Evolutionary conservation across 139 green algal species (phyloP), one percentile per base, ranked within the genome.

Genomic region (Astrephomene gubernaculifera): DNA sequence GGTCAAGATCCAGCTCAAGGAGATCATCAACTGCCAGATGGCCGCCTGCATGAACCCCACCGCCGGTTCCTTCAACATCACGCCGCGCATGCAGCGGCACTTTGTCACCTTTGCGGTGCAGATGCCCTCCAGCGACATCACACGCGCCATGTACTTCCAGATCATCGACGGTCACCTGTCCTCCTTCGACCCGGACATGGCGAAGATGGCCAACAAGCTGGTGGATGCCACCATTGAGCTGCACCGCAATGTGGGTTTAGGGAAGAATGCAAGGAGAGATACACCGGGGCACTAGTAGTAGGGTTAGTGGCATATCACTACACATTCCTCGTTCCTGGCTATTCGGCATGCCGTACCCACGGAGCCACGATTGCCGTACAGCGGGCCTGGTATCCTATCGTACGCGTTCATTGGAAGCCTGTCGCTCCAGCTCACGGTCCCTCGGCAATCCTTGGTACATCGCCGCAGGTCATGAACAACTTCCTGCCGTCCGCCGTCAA

Each of bases 31-130:
- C 92, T 96, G 93, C 41, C 91, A 96, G 88, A 94, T 92, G 86
- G 90, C 97, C 41, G 94, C 95, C 35, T 95, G 90, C 90, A 98
- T 98, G 95, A 98, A 98, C 91, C 95, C 95, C 45, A 97, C 95
- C 1, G 95, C 95, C 3, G 95, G 95, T 69, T 96, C 94, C 25
- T 98, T 98, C 82, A 83, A 95, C 57, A 93, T 98, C 91, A 97
- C 97, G 91, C 95, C 95, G 25, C 92, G 95, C 52, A 90, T 98
- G 90, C 95, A 98, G 91, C 94, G 96, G 10, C 96, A 99, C 88
- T 99, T 98, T 88, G 91, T 92, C 41, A 98, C 95, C 10, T 95
- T 98, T 86, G 95, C 93, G 4, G 92, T 96, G 35, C 93, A 95
- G 87, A 96, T 97, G 94, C 96, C 96, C 3, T 33, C 35, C 1